These are phyloP conservation scores for Setomelanomma holmii DNA, from an alignment of 2,329 filamentous ascomycete genomes.

Conservation along the genomic window DNA sequence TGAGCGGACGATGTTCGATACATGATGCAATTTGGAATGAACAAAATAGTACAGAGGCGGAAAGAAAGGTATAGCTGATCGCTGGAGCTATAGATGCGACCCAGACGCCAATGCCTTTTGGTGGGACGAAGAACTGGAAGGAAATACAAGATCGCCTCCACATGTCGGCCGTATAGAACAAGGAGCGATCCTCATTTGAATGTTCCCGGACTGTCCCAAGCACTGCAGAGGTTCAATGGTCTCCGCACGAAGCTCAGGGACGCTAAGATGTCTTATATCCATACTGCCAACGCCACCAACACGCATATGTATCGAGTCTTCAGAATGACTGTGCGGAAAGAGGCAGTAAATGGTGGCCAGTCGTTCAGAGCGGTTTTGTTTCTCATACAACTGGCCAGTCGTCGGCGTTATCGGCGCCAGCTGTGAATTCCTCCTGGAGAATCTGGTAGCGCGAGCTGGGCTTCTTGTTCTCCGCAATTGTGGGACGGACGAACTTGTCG, in stretches of 20 bases:
- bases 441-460: constrained; percentile 40
- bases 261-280: no score
- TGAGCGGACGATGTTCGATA: not conserved
- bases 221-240: no score
- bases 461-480: constrained; percentile 36
- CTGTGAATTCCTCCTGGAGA: constrained; percentile 34
- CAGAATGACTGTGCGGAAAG: no score
- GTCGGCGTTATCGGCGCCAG: constrained; percentile 43
- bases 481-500: constrained; percentile 12
- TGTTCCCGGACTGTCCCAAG: no score
- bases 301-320: not conserved
- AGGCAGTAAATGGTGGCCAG: not conserved
- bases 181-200: not conserved
- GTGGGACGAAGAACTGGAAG: constrained; percentile 8
- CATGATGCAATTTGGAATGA: constrained; percentile 1
- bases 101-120: constrained; percentile 19
- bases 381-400: constrained; percentile 52
- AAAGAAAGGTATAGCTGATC: constrained; percentile 8
- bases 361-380: no score
- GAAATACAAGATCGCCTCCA: constrained; percentile 9
- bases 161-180: not conserved
- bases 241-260: no score
- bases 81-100: constrained; percentile 15
- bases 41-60: constrained; percentile 16
- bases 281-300: not conserved